Evolutionary conservation across 805 yeast species (phyloP), one percentile per base, ranked within the genome.

Genomic region (Komagataella mondaviorum): DNA sequence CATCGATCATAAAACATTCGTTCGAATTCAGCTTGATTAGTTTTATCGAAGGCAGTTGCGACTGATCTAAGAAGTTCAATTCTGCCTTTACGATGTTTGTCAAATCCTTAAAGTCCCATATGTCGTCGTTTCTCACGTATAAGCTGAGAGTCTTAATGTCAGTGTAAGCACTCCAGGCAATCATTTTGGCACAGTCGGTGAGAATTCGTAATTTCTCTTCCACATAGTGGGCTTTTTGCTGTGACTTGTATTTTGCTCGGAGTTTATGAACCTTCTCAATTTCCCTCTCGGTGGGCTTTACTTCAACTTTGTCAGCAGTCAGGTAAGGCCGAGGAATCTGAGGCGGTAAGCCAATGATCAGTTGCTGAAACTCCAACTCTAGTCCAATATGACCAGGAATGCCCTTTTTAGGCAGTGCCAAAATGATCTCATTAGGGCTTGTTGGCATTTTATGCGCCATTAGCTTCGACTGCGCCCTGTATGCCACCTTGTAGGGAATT

Each of bases 261-360:
- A 59, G 51, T 0, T 64, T 59, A 7, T 69, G 51, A 0, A 60
- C 68, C n/a, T 56, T 51, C 14, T 64, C 64, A 1, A 67, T 57
- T 51, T 69, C 70, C 45, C 59, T 61, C 49, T 67, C 63, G 1
- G 59, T 62, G 0, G 80, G 79, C 6, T 66, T 61, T 6, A 65
- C 61, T 3, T 73, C 56, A 43, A 61, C 63, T 50, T 69, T 71
- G 30, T 72, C 72, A 2, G 69, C 68, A 48, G 69, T 69, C 44
- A 75, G 55, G 55, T 65, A 73, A 0, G 78, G 76, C 44, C 61
- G 63, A 1, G 78, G 78, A 12, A 71, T 52, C 12, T 65, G 69
- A 1, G 75, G 72, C 20, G 78, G 77, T 18, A 69, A 67, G 3
- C 63, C 61, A 3, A 64, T 57, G 3, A 64, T 59, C 47, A 60